Base-by-base conservation (phyloP, 208 protist genomes). In the Trypanosoma lewisi region DNA sequence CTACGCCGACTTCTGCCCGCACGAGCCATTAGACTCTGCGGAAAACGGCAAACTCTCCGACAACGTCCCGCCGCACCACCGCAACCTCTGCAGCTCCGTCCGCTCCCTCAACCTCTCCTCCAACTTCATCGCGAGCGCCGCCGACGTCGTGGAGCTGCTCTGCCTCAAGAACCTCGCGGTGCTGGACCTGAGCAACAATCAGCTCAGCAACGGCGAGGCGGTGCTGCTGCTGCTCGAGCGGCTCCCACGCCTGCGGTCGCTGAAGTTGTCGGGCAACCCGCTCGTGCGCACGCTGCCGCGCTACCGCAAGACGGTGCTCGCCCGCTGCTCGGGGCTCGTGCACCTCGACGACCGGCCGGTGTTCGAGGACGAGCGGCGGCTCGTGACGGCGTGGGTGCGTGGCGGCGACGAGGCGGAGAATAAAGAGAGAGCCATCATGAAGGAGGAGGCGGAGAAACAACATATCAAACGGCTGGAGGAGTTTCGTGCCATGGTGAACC, bases 291-390 rank as follows among this genome's bases (percentile, higher is more conserved):
- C 77, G 0, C 66, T 97, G 42, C 64, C 77, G 6, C 74, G 81
- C 53, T 97, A 97, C 66, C 83, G 96, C 48, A 97, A 97, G 74
- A 81, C 68, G 0, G 65, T 97, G 0, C 82, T 98, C 6, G 61
- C 80, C 21, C 71, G 75, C 7, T 89, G 84, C 37, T 59, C 66
- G 25, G 17, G 34, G 6, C 80, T 98, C 2, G 70, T 90, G 30
- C 92, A 97, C 67, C 69, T 98, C 17, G 96, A 98, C 60, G 94
- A 97, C 30, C 78, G 87, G 0, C 93, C 92, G 5, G 91, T 98
- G 0, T 95, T 94, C 54, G 80, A 76, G 6, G 79, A 86, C 25
- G 94, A 98, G 70, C 86, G 94, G 1, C 83, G 86, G 0, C 69
- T 93, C 17, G 80, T 91, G 11, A 85, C 71, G 27, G 96, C 96